Evolutionary conservation across 345 rosid genomes (phyloP), one percentile per base, ranked within the genome.

Genomic region (Nasturtium officinale): DNA sequence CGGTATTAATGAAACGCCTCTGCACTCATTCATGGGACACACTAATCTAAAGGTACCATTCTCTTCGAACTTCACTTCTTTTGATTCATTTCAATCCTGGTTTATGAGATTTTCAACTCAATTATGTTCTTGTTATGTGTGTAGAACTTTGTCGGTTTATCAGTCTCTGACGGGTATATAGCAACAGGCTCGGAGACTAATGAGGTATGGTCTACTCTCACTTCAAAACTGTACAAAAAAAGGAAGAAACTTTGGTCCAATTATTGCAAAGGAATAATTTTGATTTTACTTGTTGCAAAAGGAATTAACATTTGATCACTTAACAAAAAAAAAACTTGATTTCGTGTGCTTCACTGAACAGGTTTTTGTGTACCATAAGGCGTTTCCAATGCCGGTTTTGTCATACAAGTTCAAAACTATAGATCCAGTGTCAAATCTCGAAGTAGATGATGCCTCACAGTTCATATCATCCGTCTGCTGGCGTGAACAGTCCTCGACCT

Each of bases 141-240:
- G 81, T 86, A 91, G 97, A 95, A 90, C 80, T 95, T 95, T 68
- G 99, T 95, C 17, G 99, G 99, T 38, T 82, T 95, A 80, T 90
- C 99, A 3, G 96, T 87, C 40, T 85, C 96, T 48, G 90, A 95
- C 80, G 99, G 99, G 66, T 95, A 91, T 74, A 91, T 91, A 77
- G 99, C 96, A 17, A 91, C 99, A 13, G 99, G 97, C 69, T 95
- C 99, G 3, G 97, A 91, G 85, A 91, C 96, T 53, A 95, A 91
- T 57, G 99, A 95, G 99, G 99, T 70, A 29, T 56, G 2, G 65
- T 56, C 11, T 30, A 56, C 25, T 55, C 55, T 23, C 30, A 28
- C 54, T 26, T 32, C 2, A 45, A 40, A 29, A 2, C 53, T 3
- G 46, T 40, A 2, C 7, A 16, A 5, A 38, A 52, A 35, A 65